Evolutionary conservation across 2,329 filamentous ascomycete species (phyloP).

Genomic region (Scopulariopsis brevicaulis): DNA sequence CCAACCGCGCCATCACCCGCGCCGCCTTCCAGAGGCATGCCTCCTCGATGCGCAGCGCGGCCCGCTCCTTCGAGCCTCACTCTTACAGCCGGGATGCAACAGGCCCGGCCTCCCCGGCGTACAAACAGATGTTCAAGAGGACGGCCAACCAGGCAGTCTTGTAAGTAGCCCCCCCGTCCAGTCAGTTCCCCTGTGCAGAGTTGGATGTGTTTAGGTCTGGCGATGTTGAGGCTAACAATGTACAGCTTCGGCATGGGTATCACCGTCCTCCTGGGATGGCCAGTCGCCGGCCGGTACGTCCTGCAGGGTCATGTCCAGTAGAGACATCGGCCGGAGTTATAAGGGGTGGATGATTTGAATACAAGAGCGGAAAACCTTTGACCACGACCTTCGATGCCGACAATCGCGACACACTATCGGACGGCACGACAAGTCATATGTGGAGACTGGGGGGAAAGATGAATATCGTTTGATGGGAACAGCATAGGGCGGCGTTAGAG

Average conservation of each 20-base stretch:
- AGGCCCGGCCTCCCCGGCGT: slow-evolving; percentile 17
- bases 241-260: slow-evolving; percentile 22
- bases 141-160: slow-evolving; percentile 17
- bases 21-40: slow-evolving; percentile 18
- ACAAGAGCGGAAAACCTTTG: too few relatives aligned
- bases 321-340: not conserved
- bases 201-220: not conserved
- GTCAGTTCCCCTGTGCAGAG: not conserved
- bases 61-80: slow-evolving; percentile 21
- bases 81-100: slow-evolving; percentile 21
- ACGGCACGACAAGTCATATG: not conserved
- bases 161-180: slow-evolving; percentile 14
- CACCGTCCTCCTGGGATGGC: slow-evolving; percentile 21
- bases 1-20: slow-evolving; percentile 3
- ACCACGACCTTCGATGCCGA: too few relatives aligned
- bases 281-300: slow-evolving; percentile 14
- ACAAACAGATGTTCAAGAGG: slow-evolving; percentile 18
- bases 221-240: not conserved
- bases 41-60: slow-evolving; percentile 20
- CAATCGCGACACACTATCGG: not conserved
- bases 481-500: not conserved
- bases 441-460: not conserved
- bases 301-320: slow-evolving; percentile 18
- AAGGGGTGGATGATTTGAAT: too few relatives aligned
- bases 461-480: not conserved